Evolutionary conservation across 2,329 filamentous ascomycete genomes (phyloP), one percentile per base, ranked within the genome.

Genomic region (Rasamsonia emersonii): DNA sequence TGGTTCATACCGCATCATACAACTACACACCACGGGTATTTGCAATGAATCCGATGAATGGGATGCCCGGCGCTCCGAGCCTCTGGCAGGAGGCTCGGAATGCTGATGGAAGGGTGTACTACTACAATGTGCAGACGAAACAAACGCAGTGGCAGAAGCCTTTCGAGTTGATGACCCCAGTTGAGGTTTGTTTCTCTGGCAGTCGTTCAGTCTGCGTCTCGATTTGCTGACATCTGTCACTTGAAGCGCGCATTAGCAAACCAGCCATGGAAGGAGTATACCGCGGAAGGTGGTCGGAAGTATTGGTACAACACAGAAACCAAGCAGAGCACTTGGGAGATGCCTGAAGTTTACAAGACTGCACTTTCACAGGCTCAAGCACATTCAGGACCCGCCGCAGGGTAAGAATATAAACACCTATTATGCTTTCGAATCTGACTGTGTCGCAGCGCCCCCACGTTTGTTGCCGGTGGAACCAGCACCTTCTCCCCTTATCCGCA

Each of bases 231-330:
- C 8, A n/a, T 19, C 9, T 10, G 24, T 32, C 9, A 19, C 7
- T 38, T 33, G 40, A 37, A 88, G 85, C 82, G 82, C 53, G 84
- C 84, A 33, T 71, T 93, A 28, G 72, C 81, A 30, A 79, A 80
- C 47, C 83, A 91, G 46, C 83, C 84, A 42, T 98, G 88, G 86
- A 91, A 89, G 52, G 86, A 94, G 59, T 91, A 93, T 53, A 86
- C 81, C 16, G 79, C 84, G 14, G 78, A 86, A 40, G 83, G 85
- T 42, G 91, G 89, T 28, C 78, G 80, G 49, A 85, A 89, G 54
- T 98, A 98, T 62, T 98, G 86, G 83, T 89, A 88, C 59, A 91
- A 98, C 59, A 83, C 79, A 19, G 82, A 93, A 59, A 88, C 84
- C 26, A 88, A 89, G 61, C 75, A 86, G 64, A 96, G 86, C 57